Evolutionary conservation across 228 moss, liverwort and hornwort genomes (phyloP).

Genomic region (Sphagnum fallax): DNA sequence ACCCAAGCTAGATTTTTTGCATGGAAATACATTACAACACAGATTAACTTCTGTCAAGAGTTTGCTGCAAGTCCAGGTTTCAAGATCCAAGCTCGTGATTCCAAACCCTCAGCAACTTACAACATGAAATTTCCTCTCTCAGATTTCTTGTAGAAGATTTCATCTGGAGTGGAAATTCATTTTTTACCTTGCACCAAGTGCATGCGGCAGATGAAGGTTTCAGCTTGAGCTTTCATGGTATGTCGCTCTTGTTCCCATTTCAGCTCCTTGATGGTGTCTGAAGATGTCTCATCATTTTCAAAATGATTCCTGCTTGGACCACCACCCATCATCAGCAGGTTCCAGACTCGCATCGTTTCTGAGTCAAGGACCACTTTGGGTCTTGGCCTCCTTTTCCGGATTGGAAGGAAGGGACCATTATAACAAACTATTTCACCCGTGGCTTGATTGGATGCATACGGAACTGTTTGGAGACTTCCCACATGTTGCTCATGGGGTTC

Average conservation of each 20-base stretch:
- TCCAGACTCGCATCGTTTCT: constrained; percentile 59
- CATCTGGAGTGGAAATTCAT: too few relatives aligned
- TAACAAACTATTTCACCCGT: constrained; percentile 23
- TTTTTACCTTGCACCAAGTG: constrained; percentile 68
- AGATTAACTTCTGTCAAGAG: too few relatives aligned
- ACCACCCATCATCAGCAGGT: constrained; percentile 44
- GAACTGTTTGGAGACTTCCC: constrained; percentile 32
- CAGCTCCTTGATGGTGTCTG: constrained; percentile 23
- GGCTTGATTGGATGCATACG: constrained; percentile 15
- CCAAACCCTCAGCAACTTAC: too few relatives aligned
- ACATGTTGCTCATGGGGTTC: constrained; percentile 6
- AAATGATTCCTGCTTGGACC: constrained; percentile 11
- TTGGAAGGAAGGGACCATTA: constrained; percentile 20
- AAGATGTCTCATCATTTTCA: constrained; percentile 11
- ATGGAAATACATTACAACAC: not conserved
- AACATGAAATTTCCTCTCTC: too few relatives aligned
- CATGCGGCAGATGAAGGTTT: constrained; percentile 54
- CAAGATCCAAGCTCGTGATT: too few relatives aligned
- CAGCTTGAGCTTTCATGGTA: constrained; percentile 44
- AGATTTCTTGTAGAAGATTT: too few relatives aligned
- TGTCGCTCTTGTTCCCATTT: constrained; percentile 58
- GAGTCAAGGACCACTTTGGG: constrained; percentile 57
- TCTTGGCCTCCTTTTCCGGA: constrained; percentile 40
- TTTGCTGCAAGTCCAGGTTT: too few relatives aligned
- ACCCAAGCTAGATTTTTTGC: not conserved